Evolutionary conservation across 176 grass and related monocot genomes (phyloP).

Genomic region (Coix lacrymajobi): DNA sequence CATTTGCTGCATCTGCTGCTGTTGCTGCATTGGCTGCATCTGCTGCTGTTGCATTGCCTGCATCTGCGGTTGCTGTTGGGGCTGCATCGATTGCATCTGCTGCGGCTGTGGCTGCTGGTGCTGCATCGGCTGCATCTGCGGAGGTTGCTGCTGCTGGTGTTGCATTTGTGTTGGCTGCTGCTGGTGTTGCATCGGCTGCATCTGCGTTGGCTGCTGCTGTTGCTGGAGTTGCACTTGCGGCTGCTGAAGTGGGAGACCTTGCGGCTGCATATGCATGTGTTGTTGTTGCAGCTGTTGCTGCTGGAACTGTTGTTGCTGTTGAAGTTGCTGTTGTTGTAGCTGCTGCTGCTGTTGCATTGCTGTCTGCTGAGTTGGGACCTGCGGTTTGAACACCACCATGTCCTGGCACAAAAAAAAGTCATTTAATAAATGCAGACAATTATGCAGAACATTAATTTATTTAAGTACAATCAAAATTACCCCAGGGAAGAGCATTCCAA

Average conservation of each 20-base stretch:
- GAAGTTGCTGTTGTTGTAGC: constrained; percentile 31
- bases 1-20: constrained; percentile 1
- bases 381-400: constrained; percentile 99
- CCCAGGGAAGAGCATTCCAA: constrained; percentile 98
- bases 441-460: neutral
- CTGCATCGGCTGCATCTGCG: constrained; percentile 4
- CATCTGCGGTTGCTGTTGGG: constrained; percentile 31
- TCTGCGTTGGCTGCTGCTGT: constrained; percentile 8
- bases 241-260: constrained; percentile 36
- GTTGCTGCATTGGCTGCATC: constrained; percentile 40
- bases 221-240: constrained; percentile 16
- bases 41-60: neutral
- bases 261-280: constrained; percentile 54
- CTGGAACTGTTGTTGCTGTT: constrained; percentile 33
- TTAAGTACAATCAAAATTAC: constrained; percentile 41
- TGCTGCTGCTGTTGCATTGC: constrained; percentile 46
- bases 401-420: constrained; percentile 39
- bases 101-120: constrained; percentile 26
- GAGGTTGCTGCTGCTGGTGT: constrained; percentile 34
- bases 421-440: constrained; percentile 12
- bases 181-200: constrained; percentile 26
- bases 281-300: constrained; percentile 45
- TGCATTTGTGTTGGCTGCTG: constrained; percentile 20
- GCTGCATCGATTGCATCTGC: constrained; percentile 34
- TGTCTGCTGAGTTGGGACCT: constrained; percentile 76